phyloP scores from a whole-genome alignment of 495 filamentous ascomycete species.

The Aspergillus nanangensis region DNA sequence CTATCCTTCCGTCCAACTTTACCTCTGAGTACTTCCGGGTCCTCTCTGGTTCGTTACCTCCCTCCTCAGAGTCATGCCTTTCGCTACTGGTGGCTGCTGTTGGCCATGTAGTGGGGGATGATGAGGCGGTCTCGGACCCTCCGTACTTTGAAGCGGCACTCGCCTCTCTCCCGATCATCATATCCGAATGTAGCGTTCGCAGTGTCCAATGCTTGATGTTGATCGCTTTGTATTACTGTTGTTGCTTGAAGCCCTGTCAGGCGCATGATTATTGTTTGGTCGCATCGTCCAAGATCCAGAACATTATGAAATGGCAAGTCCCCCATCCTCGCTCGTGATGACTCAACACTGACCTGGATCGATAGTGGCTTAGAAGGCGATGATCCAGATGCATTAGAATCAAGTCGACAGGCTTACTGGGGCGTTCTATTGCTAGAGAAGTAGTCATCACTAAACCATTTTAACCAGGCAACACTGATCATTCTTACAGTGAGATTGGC shows the following conservation, averaged over 20 bases:
- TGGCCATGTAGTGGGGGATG: not conserved
- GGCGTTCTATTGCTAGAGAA: not conserved
- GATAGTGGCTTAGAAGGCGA: not conserved
- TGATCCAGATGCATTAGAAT: not conserved
- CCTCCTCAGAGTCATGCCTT: slow-evolving; percentile 1
- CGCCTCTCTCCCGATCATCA: not conserved
- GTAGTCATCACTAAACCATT: not conserved
- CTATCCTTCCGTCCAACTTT: slow-evolving; percentile 5
- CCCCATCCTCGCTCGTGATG: not conserved
- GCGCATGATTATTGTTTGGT: slow-evolving; percentile 10
- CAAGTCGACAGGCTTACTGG: not conserved
- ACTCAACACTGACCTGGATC: not conserved
- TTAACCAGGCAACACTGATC: not conserved
- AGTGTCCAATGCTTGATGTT: slow-evolving; percentile 5
- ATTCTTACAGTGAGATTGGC: not conserved
- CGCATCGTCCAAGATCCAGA: slow-evolving; percentile 8
- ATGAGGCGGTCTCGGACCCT: not conserved
- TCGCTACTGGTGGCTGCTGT: slow-evolving; percentile 4
- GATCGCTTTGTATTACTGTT: slow-evolving; percentile 5
- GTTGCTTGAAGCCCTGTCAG: slow-evolving; percentile 6
- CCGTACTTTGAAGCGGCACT: slow-evolving; percentile 7
- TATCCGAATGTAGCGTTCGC: slow-evolving; percentile 2
- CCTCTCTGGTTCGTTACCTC: not conserved
- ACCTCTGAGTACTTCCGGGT: not conserved
- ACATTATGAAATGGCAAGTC: slow-evolving; percentile 3